Evolutionary conservation across 1,284 basidiomycete species (phyloP), one percentile per base, ranked within the genome.

Genomic region (Vanrija humicola): DNA sequence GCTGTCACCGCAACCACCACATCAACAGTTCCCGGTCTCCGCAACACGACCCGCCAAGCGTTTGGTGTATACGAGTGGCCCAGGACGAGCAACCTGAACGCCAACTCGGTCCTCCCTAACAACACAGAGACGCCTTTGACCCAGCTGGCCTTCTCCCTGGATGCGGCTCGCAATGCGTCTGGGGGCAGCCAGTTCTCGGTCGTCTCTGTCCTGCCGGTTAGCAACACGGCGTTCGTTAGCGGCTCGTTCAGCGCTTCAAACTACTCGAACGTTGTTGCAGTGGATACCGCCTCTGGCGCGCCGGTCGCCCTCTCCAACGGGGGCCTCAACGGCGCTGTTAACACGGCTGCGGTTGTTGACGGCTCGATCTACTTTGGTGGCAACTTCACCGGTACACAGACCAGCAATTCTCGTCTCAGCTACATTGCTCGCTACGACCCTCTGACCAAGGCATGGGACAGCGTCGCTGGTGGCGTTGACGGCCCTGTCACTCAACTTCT

Each of bases 361-460:
- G 39, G 81, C 84, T 64, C 80, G 9, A 75, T 98, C 26, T 97
- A 83, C 70, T 85, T 93, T 45, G 94, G 91, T 34, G 94, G 94
- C 1, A 80, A 84, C 3, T 98, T 98, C 77, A 83, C 81, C 1
- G 84, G 86, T 61, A 89, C 89, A 0, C 77, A 78, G 6, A 75
- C 81, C 7, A 82, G 80, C 1, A 76, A 79, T 43, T 82, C 83
- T 50, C 77, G 73, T 14, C 77, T 93, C 10, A 76, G 77, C 43
- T 82, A 87, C 54, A 74, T 98, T 40, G 91, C 87, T 0, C 68
- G 83, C 53, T 98, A 95, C 77, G 83, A 93, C 65, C 78, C 90
- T 3, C 68, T 77, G 46, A 78, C 79, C 39, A 83, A 86, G 58
- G 70, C 80, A 14, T 98, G 94, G 91, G 76, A 77, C 2, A 64